Base-by-base conservation (phyloP, 495 filamentous ascomycete genomes). In the Endocarpon pusillum region DNA sequence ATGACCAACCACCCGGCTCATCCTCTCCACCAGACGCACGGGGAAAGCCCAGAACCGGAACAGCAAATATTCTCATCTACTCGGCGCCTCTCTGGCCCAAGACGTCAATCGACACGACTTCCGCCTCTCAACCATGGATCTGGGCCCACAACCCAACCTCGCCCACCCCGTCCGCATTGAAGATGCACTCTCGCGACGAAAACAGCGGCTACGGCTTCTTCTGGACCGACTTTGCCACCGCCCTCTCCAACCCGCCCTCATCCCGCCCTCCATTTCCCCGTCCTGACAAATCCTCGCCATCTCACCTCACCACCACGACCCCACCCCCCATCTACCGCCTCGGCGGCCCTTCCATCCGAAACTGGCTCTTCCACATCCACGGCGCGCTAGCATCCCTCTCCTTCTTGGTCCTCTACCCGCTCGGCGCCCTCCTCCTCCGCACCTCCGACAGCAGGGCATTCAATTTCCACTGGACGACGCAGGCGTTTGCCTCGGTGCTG, bases 131-230 rank as follows among this genome's bases (percentile, higher is more conserved):
- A 5, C 28, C 28, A n/a, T 14, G 14, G 12, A 31, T 31, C 28
- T 31, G 28, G 28, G 5, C 28, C 5, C 28, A 31, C 28, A 31
- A 31, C 12, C 28, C 28, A n/a, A 31, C 28, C 28, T 17, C 14
- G 12, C 23, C 23, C 23, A 5, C 12, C 28, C 4, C 5, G 12
- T 7, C 5, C 5, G 19, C 28, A n/a, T 17, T 31, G 28, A 5
- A 31, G 12, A 31, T 31, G 28, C 28, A 31, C 28, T 92, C 81
- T n/a, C 82, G 61, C 49, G 91, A 54, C 40, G 80, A 71, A 37
- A 74, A 66, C 42, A 91, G 53, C 52, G 82, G 58, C 35, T 54
- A 53, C 55, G 58, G 63, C 30, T 58, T 53, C 21, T 61, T 66
- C 21, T 49, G 52, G 47, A 47, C 54, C 39, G 68, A 46, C 17